phyloP scores from a whole-genome alignment of 2,329 filamentous ascomycete genomes.

The Ambrosiella beaveri region DNA sequence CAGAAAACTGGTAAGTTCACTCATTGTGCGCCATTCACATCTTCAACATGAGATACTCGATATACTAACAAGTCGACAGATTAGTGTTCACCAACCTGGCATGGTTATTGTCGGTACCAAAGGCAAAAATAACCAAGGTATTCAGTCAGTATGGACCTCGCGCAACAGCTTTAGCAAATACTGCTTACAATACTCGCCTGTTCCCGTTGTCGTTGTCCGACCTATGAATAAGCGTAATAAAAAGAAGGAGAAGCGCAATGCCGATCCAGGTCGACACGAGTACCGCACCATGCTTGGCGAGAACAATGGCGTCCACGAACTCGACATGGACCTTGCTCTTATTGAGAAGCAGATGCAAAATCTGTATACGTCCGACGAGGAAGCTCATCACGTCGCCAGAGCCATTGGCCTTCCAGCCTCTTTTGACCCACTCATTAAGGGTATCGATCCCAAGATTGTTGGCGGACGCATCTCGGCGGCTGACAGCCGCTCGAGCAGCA shows the following conservation, averaged over 20 bases:
- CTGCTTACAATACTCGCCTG: conserved; percentile 80
- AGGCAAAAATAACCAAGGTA: conserved; percentile 66
- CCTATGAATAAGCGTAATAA: conserved; percentile 76
- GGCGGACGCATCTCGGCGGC: conserved; percentile 14
- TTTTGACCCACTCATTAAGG: conserved; percentile 48
- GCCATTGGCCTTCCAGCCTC: conserved; percentile 44
- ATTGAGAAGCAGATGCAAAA: conserved; percentile 35
- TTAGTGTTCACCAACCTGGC: conserved; percentile 78
- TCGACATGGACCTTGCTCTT: conserved; percentile 35
- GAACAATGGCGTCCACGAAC: conserved; percentile 37
- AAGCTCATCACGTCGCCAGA: conserved; percentile 46
- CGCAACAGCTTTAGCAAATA: conserved; percentile 82
- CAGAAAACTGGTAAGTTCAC: conserved; percentile 56
- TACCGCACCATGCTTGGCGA: conserved; percentile 65
- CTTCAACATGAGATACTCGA: no score
- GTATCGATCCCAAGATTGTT: conserved; percentile 23
- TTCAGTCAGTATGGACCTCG: conserved; percentile 66
- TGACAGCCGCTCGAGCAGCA: conserved; percentile 7
- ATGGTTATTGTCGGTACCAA: conserved; percentile 82
- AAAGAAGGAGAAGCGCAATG: conserved; percentile 70
- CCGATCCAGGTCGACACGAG: conserved; percentile 56
- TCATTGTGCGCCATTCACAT: neutral
- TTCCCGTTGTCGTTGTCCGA: conserved; percentile 82
- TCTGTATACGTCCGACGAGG: conserved; percentile 39
- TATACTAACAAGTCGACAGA: conserved; percentile 33